A percentile compares a stretch with the other conserved stretches of the same genome.
Evolutionary conservation across 345 rosid genomes (phyloP).

Genomic region (Psidium guajava): DNA sequence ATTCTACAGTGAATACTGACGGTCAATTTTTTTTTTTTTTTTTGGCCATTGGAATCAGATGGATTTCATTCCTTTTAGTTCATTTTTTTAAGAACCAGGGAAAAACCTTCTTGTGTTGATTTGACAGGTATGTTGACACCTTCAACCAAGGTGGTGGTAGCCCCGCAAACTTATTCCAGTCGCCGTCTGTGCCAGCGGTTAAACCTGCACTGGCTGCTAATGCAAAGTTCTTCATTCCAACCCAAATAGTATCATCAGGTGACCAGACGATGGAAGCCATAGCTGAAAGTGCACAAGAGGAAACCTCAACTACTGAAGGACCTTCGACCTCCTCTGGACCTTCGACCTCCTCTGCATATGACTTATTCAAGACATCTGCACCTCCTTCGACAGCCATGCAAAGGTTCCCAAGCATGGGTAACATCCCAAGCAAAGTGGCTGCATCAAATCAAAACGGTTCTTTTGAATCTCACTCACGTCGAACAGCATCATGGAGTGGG

Average conservation of each 20-base stretch:
- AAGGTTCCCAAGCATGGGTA: slow-evolving; percentile 50
- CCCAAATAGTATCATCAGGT: slow-evolving; percentile 19
- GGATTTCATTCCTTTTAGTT: not conserved
- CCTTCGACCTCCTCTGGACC: slow-evolving; percentile 26
- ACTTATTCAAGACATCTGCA: not conserved
- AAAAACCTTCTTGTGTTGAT: not conserved
- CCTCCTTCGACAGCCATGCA: slow-evolving; percentile 31
- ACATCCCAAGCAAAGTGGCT: slow-evolving; percentile 25
- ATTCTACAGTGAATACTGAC: not conserved
- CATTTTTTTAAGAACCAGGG: not conserved
- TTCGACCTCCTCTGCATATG: slow-evolving; percentile 15
- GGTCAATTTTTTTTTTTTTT: not conserved
- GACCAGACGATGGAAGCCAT: slow-evolving; percentile 39
- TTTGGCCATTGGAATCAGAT: not conserved
- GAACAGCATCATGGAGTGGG: slow-evolving; percentile 91
- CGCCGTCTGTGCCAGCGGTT: slow-evolving; percentile 50
- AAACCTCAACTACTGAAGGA: slow-evolving; percentile 20
- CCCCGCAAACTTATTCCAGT: slow-evolving; percentile 48
- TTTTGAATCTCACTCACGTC: slow-evolving; percentile 30
- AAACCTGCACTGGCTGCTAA: slow-evolving; percentile 62
- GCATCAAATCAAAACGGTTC: slow-evolving; percentile 13
- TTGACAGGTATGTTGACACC: slow-evolving; percentile 74
- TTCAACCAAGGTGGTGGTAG: slow-evolving; percentile 53
- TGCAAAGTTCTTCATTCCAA: slow-evolving; percentile 79
- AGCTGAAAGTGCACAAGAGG: slow-evolving; percentile 37